A percentile compares a stretch with the other conserved stretches of the same genome.
Evolutionary conservation across 2,329 filamentous ascomycete genomes (phyloP).

Genomic region (Claviceps africana): DNA sequence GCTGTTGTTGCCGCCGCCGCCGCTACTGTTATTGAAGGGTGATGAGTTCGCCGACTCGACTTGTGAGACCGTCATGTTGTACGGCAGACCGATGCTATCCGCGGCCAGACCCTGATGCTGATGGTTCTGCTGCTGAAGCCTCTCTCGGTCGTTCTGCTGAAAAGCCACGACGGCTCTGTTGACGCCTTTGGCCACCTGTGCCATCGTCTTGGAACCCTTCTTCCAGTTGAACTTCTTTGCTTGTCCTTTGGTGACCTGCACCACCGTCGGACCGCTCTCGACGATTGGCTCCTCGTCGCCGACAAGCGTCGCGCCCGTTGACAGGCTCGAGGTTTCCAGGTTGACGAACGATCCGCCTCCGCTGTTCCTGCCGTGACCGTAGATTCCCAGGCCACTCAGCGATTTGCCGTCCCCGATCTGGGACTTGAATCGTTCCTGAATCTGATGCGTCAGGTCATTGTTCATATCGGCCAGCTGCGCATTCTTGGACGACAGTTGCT

Average conservation of each 20-base stretch:
- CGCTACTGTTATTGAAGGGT: slow-evolving; percentile 13
- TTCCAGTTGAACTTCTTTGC: slow-evolving; percentile 98
- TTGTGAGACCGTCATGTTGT: slow-evolving; percentile 50
- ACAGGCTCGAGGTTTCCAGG: slow-evolving; percentile 38
- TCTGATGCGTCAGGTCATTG: slow-evolving; percentile 85
- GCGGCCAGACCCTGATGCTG: slow-evolving; percentile 34
- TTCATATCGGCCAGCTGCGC: slow-evolving; percentile 89
- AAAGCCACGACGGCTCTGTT: slow-evolving; percentile 77
- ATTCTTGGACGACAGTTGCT: slow-evolving; percentile 88
- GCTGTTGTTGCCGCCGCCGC: not conserved
- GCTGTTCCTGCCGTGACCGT: slow-evolving; percentile 34
- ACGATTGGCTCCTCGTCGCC: slow-evolving; percentile 53
- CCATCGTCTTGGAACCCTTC: slow-evolving; percentile 85
- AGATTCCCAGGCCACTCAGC: slow-evolving; percentile 43
- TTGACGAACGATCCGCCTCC: slow-evolving; percentile 36
- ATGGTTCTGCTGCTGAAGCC: slow-evolving; percentile 30
- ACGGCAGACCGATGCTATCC: slow-evolving; percentile 55
- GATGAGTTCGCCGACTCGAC: slow-evolving; percentile 31
- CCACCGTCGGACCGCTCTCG: slow-evolving; percentile 74
- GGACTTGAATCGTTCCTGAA: slow-evolving; percentile 83
- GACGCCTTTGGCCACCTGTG: slow-evolving; percentile 86
- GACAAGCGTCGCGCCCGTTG: slow-evolving; percentile 45
- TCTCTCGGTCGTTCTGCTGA: slow-evolving; percentile 45
- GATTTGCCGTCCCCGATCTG: slow-evolving; percentile 44
- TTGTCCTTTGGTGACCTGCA: slow-evolving; percentile 88